phyloP scores from a whole-genome alignment of 116 monocot species.

The Zostera marina region DNA sequence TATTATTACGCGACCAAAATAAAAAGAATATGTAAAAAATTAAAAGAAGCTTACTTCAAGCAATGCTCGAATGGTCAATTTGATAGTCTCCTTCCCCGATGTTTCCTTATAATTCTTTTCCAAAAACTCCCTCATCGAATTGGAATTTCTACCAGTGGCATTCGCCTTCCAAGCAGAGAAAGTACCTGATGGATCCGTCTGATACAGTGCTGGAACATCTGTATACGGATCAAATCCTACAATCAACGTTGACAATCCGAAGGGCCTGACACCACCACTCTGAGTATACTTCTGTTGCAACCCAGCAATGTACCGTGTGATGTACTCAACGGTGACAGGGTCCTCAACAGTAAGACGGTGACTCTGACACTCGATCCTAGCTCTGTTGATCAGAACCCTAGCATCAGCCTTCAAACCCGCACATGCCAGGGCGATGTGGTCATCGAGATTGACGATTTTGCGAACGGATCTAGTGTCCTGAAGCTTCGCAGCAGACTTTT shows the following conservation, averaged over 20 bases:
- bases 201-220: conserved; percentile 51
- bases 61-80: conserved; percentile 63
- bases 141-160: conserved; percentile 86
- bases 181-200: conserved; percentile 92
- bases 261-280: conserved; percentile 81
- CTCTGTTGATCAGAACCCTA: conserved; percentile 43
- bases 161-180: conserved; percentile 94
- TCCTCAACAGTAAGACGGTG: conserved; percentile 78
- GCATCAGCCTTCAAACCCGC: conserved; percentile 59
- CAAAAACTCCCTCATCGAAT: conserved; percentile 83
- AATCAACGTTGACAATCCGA: conserved; percentile 81
- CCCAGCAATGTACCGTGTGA: conserved; percentile 78
- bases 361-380: conserved; percentile 86
- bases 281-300: conserved; percentile 94
- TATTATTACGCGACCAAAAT: background rate
- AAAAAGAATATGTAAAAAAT: background rate
- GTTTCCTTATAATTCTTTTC: conserved; percentile 94
- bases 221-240: conserved; percentile 81
- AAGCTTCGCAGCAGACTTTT: conserved; percentile 81
- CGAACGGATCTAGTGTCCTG: conserved; percentile 68
- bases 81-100: conserved; percentile 68
- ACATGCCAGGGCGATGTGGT: conserved; percentile 77
- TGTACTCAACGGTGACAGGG: conserved; percentile 84
- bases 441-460: conserved; percentile 77
- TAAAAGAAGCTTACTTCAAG: conserved; percentile 42